Evolutionary conservation across 2,329 filamentous ascomycete genomes (phyloP).

Genomic region (Ceratocystis colombiana): DNA sequence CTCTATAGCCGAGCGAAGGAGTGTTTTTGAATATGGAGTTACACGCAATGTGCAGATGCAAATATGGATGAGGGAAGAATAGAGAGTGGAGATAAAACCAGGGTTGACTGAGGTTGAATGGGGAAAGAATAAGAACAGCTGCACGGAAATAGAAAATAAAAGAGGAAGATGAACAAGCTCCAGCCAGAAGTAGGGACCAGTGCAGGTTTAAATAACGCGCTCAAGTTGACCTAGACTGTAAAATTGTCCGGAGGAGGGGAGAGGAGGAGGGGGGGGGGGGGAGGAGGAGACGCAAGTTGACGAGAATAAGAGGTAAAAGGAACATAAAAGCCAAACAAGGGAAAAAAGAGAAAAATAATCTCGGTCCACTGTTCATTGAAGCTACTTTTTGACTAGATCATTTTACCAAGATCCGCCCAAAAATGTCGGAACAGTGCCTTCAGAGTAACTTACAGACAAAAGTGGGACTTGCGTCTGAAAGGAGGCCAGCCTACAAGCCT

Average conservation of each 20-base stretch:
- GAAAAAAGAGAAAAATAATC: conserved; percentile 1
- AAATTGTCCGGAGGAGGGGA: conserved; percentile 1
- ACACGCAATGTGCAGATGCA: neutral
- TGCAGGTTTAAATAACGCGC: conserved; percentile 17
- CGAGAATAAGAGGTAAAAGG: conserved; percentile 6
- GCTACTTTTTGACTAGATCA: conserved; percentile 8
- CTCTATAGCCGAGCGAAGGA: neutral
- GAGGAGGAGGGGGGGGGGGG: no score
- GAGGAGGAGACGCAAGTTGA: neutral
- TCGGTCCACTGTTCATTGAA: conserved; percentile 7
- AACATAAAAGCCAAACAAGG: neutral
- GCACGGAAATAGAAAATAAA: conserved; percentile 5
- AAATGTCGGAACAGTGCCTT: conserved; percentile 9
- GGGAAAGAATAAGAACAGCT: neutral
- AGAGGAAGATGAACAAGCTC: conserved; percentile 12
- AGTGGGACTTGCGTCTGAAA: conserved; percentile 1
- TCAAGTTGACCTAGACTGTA: neutral
- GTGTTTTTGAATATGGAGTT: neutral
- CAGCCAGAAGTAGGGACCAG: conserved; percentile 9
- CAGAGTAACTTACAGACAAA: neutral
- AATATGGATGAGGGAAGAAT: neutral
- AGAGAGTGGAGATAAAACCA: neutral
- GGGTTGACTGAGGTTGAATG: neutral
- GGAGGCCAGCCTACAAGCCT: neutral
- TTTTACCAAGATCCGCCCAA: conserved; percentile 2